A percentile compares a stretch with the other conserved stretches of the same genome.
These are phyloP conservation scores for Monosporozyma siamensis DNA, from an alignment of 805 yeast species.

Conservation along the genomic window DNA sequence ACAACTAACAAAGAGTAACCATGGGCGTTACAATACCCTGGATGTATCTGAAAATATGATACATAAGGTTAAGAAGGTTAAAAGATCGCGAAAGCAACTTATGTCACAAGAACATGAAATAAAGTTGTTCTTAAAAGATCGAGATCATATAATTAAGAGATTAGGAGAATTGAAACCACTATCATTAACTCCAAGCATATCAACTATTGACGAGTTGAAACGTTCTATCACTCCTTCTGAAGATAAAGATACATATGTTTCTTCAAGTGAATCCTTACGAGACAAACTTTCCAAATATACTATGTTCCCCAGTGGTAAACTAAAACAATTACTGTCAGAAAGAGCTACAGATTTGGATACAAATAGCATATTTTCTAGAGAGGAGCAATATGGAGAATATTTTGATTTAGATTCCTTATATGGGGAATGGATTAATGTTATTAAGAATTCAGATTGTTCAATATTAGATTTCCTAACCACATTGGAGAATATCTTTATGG, in stretches of 20 bases:
- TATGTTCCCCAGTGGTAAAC: constrained; percentile 19
- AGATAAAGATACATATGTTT: constrained; percentile 6
- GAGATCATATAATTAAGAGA: constrained; percentile 28
- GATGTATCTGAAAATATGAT: constrained; percentile 20
- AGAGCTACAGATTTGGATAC: constrained; percentile 42
- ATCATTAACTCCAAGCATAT: neutral
- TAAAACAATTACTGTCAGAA: constrained; percentile 35
- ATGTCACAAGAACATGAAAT: constrained; percentile 63
- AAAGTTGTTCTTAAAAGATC: constrained; percentile 39
- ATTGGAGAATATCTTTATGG: constrained; percentile 34
- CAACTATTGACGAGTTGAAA: constrained; percentile 33
- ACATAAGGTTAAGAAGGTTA: constrained; percentile 30
- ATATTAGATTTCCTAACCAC: constrained; percentile 44
- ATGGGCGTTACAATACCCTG: neutral
- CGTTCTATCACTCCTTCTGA: constrained; percentile 27
- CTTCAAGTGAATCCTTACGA: neutral
- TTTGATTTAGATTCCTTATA: constrained; percentile 49
- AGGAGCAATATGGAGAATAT: constrained; percentile 56
- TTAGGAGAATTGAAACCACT: constrained; percentile 10
- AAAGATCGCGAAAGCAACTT: constrained; percentile 41
- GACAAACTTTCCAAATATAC: constrained; percentile 13
- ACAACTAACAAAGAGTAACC: constrained; percentile 1
- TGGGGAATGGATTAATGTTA: constrained; percentile 43
- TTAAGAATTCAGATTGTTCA: constrained; percentile 28
- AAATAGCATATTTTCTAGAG: constrained; percentile 43